phyloP scores from a whole-genome alignment of 768 basidiomycete species.

The Exidia glandulosa region DNA sequence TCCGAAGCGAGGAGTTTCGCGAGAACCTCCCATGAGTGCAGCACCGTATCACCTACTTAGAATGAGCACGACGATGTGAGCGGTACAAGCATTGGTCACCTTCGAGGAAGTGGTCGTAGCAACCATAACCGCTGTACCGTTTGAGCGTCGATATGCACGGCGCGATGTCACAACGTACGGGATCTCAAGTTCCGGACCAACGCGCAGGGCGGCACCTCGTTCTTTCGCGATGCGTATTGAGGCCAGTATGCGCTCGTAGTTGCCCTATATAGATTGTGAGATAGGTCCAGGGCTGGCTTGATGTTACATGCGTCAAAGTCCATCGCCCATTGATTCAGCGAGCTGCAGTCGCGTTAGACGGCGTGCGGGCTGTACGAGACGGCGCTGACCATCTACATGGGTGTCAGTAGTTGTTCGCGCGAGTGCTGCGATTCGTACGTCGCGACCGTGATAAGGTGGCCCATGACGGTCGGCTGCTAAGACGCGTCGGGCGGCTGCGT shows the following conservation, averaged over 20 bases:
- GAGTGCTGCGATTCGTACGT: constrained; percentile 47
- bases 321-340: constrained; percentile 93
- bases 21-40: constrained; percentile 97
- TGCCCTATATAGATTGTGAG: constrained; percentile 49
- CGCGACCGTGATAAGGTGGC: constrained; percentile 79
- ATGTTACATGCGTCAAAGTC: constrained; percentile 69
- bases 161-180: constrained; percentile 42
- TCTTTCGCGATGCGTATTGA: constrained; percentile 85
- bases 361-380: constrained; percentile 16
- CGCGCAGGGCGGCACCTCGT: constrained; percentile 79
- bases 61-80: background rate
- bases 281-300: constrained; percentile 25
- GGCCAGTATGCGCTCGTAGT: constrained; percentile 78
- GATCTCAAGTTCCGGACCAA: constrained; percentile 95
- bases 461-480: constrained; percentile 33
- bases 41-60: constrained; percentile 74
- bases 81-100: constrained; percentile 33
- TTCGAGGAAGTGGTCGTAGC: constrained; percentile 94
- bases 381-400: constrained; percentile 1
- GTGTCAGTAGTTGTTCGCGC: background rate
- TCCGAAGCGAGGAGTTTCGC: constrained; percentile 80
- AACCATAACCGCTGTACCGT: constrained; percentile 77
- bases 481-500: background rate
- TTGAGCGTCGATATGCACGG: background rate
- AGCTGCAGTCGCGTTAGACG: constrained; percentile 36